A percentile compares a stretch with the other conserved stretches of the same genome.
phyloP scores from a whole-genome alignment of 73 alveolate species.

The Tetrahymena malaccensis region DNA sequence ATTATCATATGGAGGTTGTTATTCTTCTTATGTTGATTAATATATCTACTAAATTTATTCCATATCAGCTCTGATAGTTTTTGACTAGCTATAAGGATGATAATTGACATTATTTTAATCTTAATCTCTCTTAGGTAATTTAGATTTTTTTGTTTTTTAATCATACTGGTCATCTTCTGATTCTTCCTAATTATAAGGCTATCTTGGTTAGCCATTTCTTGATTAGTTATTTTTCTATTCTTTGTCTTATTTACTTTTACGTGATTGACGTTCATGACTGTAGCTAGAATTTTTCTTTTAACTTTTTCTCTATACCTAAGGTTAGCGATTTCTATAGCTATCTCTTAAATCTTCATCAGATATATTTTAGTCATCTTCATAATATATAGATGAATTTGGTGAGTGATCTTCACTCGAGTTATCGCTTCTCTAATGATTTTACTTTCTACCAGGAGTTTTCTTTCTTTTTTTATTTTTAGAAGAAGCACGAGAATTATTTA shows the following conservation, averaged over 20 bases:
- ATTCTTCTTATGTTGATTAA: not conserved
- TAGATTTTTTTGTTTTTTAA: not conserved
- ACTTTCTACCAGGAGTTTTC: not conserved
- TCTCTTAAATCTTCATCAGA: not conserved
- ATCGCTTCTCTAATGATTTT: not conserved
- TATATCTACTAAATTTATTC: not conserved
- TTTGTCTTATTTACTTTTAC: not conserved
- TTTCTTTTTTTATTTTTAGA: not conserved
- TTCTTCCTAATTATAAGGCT: not conserved
- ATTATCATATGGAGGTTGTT: not conserved
- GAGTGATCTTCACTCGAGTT: not conserved
- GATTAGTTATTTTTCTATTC: not conserved
- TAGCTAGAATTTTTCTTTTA: not conserved
- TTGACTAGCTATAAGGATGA: not conserved
- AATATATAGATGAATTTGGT: not conserved
- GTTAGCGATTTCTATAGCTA: not conserved
- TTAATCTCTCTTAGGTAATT: not conserved
- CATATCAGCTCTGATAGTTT: not conserved
- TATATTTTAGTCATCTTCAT: not conserved
- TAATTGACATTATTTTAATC: not conserved
- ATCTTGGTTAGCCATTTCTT: not conserved
- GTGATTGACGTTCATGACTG: not conserved
- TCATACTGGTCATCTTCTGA: not conserved
- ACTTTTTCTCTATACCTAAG: not conserved
- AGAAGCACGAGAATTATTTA: not conserved